phyloP scores from a whole-genome alignment of 495 filamentous ascomycete species.

The Usnea hakonensis region DNA sequence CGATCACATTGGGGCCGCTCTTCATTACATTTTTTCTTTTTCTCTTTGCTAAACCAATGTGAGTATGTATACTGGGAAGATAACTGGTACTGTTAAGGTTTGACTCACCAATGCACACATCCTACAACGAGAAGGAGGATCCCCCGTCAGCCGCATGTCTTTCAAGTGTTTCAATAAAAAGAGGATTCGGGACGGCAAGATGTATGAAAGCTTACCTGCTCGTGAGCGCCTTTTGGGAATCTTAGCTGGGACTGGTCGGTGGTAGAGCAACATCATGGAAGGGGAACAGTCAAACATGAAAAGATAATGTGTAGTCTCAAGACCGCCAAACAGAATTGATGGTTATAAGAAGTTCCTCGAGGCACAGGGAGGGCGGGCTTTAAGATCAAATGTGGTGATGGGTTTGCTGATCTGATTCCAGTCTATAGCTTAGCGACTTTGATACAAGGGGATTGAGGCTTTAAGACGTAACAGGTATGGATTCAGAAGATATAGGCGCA shows the following conservation, averaged over 20 bases:
- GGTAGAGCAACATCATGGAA: conserved; percentile 49
- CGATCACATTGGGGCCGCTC: conserved; percentile 49
- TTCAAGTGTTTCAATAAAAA: background rate
- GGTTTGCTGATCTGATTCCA: conserved; percentile 17
- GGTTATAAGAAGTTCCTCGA: background rate
- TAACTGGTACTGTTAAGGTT: conserved; percentile 7
- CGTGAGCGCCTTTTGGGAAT: conserved; percentile 53
- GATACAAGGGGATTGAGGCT: conserved; percentile 22
- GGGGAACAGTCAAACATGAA: conserved; percentile 24
- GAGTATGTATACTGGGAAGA: background rate
- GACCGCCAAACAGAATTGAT: conserved; percentile 10
- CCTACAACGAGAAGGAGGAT: conserved; percentile 31
- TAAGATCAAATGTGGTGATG: conserved; percentile 20
- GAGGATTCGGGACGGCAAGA: background rate
- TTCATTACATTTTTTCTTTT: conserved; percentile 64
- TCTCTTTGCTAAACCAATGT: conserved; percentile 38
- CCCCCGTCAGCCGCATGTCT: conserved; percentile 15
- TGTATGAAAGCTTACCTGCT: conserved; percentile 43
- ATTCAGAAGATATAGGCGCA: conserved; percentile 24
- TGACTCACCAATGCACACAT: conserved; percentile 50
- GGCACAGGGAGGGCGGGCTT: conserved; percentile 17
- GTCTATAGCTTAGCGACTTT: conserved; percentile 18
- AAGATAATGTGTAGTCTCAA: conserved; percentile 9
- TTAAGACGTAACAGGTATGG: conserved; percentile 21
- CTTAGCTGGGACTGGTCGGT: conserved; percentile 49